Conservation (phyloP, 805 yeast genomes). For the Metschnikowia arizonensis region DNA sequence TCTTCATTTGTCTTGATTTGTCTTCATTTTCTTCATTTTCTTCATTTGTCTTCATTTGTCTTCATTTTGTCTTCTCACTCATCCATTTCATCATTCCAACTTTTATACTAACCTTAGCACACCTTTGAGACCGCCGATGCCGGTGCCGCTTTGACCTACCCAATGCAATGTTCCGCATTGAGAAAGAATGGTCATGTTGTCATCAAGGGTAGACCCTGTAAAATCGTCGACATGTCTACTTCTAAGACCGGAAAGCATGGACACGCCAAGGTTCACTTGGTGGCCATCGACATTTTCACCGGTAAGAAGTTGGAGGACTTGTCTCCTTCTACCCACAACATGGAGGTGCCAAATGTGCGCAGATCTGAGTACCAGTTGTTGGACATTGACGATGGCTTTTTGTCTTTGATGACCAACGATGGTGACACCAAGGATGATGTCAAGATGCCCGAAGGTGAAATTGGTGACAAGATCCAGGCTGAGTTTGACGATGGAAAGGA, state of each 20-base stretch:
- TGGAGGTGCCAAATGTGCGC: slow-evolving; percentile 97
- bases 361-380: slow-evolving; percentile 96
- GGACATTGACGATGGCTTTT: slow-evolving; percentile 98
- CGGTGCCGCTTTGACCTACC: slow-evolving; percentile 97
- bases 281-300: slow-evolving; percentile 98
- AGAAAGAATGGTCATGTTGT: slow-evolving; percentile 99
- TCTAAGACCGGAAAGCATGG: slow-evolving; percentile 99
- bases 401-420: slow-evolving; percentile 91
- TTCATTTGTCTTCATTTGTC: too few species aligned
- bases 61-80: too few species aligned
- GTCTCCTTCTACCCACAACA: slow-evolving; percentile 99
- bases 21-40: too few species aligned
- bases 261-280: slow-evolving; percentile 99
- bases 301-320: slow-evolving; percentile 99
- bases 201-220: slow-evolving; percentile 99
- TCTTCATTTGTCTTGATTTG: too few species aligned
- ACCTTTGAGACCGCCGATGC: slow-evolving; percentile 97
- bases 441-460: slow-evolving; percentile 95
- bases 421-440: slow-evolving; percentile 99
- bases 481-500: slow-evolving; percentile 99
- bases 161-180: slow-evolving; percentile 99
- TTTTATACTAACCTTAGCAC: slow-evolving; percentile 60
- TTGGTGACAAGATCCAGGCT: slow-evolving; percentile 87
- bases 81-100: too few species aligned
- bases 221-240: slow-evolving; percentile 99